Conservation (phyloP, 2,329 filamentous ascomycete genomes). For the Pestalotiopsis sp. region DNA sequence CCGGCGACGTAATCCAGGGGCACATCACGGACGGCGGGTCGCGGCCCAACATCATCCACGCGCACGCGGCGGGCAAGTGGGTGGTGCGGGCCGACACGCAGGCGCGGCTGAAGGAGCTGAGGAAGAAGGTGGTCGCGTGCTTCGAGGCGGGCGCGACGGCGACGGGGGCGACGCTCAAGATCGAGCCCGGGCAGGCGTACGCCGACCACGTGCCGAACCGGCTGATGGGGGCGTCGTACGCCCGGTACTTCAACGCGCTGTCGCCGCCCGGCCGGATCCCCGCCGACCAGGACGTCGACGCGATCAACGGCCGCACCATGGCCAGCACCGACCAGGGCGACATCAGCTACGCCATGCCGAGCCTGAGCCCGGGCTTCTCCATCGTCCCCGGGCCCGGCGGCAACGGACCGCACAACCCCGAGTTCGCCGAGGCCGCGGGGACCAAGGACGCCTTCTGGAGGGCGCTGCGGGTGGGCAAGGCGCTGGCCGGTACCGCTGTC, state of each 20-base stretch:
- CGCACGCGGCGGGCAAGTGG: constrained; percentile 36
- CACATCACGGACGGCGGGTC: constrained; percentile 56
- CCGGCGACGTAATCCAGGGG: constrained; percentile 51
- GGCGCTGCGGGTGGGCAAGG: constrained; percentile 49
- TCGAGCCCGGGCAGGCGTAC: constrained; percentile 47
- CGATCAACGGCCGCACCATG: constrained; percentile 43
- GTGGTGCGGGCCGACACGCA: constrained; percentile 34
- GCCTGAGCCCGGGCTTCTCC: constrained; percentile 53
- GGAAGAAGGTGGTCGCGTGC: constrained; percentile 45
- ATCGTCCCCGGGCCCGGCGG: constrained; percentile 48
- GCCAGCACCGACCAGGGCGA: constrained; percentile 64
- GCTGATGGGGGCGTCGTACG: constrained; percentile 48
- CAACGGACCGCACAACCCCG: constrained; percentile 52
- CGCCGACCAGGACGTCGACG: constrained; percentile 40
- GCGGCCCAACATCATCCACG: constrained; percentile 60
- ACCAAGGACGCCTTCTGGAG: constrained; percentile 49
- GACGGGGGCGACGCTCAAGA: constrained; percentile 50
- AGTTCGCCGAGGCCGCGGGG: constrained; percentile 53
- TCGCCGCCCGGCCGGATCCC: constrained; percentile 36
- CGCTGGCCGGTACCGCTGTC: constrained; percentile 48
- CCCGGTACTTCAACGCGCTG: constrained; percentile 44
- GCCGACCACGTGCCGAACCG: constrained; percentile 58
- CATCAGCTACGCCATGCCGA: constrained; percentile 59
- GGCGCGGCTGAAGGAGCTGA: constrained; percentile 40
- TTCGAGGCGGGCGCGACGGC: constrained; percentile 49